phyloP scores from a whole-genome alignment of 805 yeast species.

The Kazachstania viticola region DNA sequence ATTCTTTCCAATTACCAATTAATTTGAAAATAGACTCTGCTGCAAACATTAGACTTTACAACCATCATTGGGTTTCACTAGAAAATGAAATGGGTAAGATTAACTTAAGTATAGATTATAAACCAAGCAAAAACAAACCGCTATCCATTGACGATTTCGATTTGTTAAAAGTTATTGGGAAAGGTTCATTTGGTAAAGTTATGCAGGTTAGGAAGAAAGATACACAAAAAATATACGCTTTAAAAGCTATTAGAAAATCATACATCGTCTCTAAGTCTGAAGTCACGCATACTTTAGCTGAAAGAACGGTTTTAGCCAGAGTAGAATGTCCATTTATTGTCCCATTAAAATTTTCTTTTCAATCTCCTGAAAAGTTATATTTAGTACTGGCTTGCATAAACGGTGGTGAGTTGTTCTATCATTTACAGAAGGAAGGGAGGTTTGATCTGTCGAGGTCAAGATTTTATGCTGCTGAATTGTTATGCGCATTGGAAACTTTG shows the following conservation, averaged over 20 bases:
- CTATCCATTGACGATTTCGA: constrained; percentile 87
- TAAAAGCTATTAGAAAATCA: constrained; percentile 86
- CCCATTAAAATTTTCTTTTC: constrained; percentile 91
- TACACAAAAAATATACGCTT: constrained; percentile 87
- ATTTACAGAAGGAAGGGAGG: constrained; percentile 80
- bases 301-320: constrained; percentile 86
- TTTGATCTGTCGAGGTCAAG: constrained; percentile 83
- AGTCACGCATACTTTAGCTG: constrained; percentile 93
- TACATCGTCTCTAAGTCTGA: constrained; percentile 91
- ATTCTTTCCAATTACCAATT: constrained; percentile 55
- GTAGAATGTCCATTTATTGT: constrained; percentile 93
- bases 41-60: constrained; percentile 45
- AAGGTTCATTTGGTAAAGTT: constrained; percentile 96
- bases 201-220: constrained; percentile 97
- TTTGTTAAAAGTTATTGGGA: constrained; percentile 87
- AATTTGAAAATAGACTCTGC: constrained; percentile 39
- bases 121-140: constrained; percentile 53
- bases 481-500: constrained; percentile 84
- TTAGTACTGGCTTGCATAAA: constrained; percentile 85
- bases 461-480: constrained; percentile 86
- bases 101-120: constrained; percentile 56
- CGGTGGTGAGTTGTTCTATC: constrained; percentile 95
- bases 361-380: constrained; percentile 90
- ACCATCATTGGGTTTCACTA: constrained; percentile 46
- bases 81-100: constrained; percentile 38